A percentile compares a stretch with the other conserved stretches of the same genome.
Evolutionary conservation across 2,329 filamentous ascomycete genomes (phyloP).

Genomic region (Alternaria rosae): DNA sequence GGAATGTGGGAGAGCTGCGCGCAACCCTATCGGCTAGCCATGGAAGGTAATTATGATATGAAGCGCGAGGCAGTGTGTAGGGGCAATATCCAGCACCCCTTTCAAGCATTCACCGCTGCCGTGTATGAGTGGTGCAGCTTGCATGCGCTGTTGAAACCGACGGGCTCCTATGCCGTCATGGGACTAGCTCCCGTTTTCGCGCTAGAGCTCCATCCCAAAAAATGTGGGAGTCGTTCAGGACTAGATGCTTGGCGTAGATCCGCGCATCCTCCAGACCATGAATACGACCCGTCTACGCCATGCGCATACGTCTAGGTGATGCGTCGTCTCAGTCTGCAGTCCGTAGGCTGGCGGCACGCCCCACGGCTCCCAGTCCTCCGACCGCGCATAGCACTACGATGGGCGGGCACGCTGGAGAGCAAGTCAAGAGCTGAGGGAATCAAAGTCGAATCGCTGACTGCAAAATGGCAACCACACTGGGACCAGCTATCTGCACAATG

Average conservation of each 20-base stretch:
- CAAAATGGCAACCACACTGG: constrained; percentile 65
- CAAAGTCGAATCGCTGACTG: constrained; percentile 25
- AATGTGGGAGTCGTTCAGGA: constrained; percentile 16
- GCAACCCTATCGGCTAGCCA: constrained; percentile 29
- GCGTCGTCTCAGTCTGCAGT: constrained; percentile 35
- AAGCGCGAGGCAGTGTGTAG: constrained; percentile 6
- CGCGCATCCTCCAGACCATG: constrained; percentile 2
- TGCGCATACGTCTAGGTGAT: constrained; percentile 36
- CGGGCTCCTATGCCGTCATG: constrained; percentile 25
- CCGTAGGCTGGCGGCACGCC: constrained; percentile 34
- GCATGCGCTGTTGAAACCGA: constrained; percentile 26
- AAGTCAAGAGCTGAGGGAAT: constrained; percentile 13
- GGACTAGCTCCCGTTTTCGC: constrained; percentile 29
- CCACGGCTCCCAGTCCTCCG: constrained; percentile 16
- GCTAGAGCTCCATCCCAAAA: constrained; percentile 21
- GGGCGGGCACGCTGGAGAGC: constrained; percentile 7
- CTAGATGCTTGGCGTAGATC: constrained; percentile 12
- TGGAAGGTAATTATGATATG: constrained; percentile 22
- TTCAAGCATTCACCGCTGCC: constrained; percentile 12
- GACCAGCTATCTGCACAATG: constrained; percentile 23
- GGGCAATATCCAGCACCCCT: constrained; percentile 24
- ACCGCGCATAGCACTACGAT: constrained; percentile 16
- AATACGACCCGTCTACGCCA: constrained; percentile 11
- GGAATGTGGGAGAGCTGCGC: constrained; percentile 23
- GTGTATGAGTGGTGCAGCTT: constrained; percentile 26